A percentile compares a stretch with the other conserved stretches of the same genome.
These are phyloP conservation scores for Termitomyces sp. DNA, from an alignment of 768 basidiomycete genomes.

Conservation along the genomic window DNA sequence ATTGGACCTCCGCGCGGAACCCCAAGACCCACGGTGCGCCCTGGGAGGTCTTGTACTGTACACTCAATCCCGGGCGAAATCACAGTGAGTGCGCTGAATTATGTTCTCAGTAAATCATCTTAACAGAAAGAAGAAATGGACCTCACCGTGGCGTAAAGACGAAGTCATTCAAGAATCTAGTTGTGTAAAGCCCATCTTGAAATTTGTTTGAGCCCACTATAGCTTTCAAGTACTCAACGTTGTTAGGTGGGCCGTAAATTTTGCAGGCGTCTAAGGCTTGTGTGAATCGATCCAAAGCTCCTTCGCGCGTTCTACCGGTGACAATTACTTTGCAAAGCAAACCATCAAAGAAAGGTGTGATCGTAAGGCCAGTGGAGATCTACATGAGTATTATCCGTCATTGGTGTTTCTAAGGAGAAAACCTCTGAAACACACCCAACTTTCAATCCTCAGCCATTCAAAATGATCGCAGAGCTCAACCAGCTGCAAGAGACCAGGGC, in stretches of 20 bases:
- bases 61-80: conserved; percentile 52
- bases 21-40: conserved; percentile 49
- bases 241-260: conserved; percentile 60
- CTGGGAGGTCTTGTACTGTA: conserved; percentile 56
- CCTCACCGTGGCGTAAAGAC: conserved; percentile 37
- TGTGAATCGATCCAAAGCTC: conserved; percentile 41
- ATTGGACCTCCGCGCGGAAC: conserved; percentile 64
- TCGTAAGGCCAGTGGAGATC: conserved; percentile 46
- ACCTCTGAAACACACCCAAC: conserved; percentile 38
- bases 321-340: conserved; percentile 63
- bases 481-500: conserved; percentile 58
- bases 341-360: conserved; percentile 57
- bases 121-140: not conserved
- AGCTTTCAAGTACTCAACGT: conserved; percentile 47
- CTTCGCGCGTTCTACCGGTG: conserved; percentile 38
- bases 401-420: not conserved
- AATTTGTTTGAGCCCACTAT: conserved; percentile 40
- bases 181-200: conserved; percentile 40
- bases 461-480: conserved; percentile 35
- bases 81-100: conserved; percentile 48
- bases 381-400: conserved; percentile 8
- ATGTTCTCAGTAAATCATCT: not conserved
- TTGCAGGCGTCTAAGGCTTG: conserved; percentile 34
- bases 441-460: conserved; percentile 59
- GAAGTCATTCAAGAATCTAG: conserved; percentile 45